Base-by-base conservation (phyloP, 176 grass and related monocot species). In the Zoysia pacifica region DNA sequence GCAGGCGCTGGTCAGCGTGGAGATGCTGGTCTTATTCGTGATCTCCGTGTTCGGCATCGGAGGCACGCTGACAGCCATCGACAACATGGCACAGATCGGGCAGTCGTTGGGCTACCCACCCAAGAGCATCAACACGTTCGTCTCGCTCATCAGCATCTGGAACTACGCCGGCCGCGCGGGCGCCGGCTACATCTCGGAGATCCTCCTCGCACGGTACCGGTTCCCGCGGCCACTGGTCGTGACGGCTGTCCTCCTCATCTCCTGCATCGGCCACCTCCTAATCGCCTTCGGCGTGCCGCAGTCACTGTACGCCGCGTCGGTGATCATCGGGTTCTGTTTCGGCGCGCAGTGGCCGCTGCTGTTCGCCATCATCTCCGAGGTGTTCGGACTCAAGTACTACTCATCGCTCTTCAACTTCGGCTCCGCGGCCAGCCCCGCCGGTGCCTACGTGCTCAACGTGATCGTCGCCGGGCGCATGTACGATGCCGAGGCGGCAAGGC, bases 41-140 rank as follows among this genome's bases (percentile, higher is more conserved):
- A 66, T 84, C 7, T 86, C 88, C 6, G 84, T 90, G n/a, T 97
- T 91, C 61, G 92, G 95, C 18, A 87, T 94, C 59, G 95, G 94
- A 9, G 91, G 91, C 51, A 97, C 91, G 19, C 74, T 92, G 50
- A 94, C 94, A 0, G 94, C 94, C 15, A 97, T 97, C 74, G 94
- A 97, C 85, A 94, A 97, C 89, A 97, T 94, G 94, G 94, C 89
- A 5, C 91, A 97, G 82, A 97, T 97, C 66, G 94, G 91, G 0
- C 87, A 92, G 54, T 97, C 94, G 7, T 73, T 97, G 9, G 89
- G 89, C 1, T 94, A 97, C 85, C 87, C 90, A 12, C 44, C 65
- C 6, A 88, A 89, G 67, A 93, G 86, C 83, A 89, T 97, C 62
- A 94, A 82, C 88, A 97, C 90, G 39, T 92, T 97, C 81, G 93